Conservation (phyloP, 371 early-diverging fungal species). For the Lichtheimia ornata region DNA sequence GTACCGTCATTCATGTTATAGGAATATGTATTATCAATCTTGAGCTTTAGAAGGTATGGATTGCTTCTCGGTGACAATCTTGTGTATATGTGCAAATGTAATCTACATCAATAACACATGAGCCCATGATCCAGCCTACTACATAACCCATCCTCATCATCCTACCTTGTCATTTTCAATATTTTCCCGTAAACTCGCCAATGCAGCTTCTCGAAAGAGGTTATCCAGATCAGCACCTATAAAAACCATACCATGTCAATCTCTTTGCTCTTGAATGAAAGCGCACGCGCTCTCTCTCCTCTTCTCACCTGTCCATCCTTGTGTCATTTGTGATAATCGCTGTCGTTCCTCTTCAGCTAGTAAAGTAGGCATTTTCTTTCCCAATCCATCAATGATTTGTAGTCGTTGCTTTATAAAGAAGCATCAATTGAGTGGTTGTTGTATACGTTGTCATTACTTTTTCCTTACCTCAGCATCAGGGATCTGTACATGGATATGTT, state of each 20-base stretch:
- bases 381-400: constrained; percentile 58
- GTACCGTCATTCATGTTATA: no score
- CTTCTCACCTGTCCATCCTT: constrained; percentile 54
- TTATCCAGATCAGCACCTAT: constrained; percentile 63
- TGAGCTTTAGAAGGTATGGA: not conserved
- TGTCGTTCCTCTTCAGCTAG: constrained; percentile 34
- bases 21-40: no score
- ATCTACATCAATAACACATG: not conserved
- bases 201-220: constrained; percentile 63
- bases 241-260: not conserved
- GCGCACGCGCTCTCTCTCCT: not conserved
- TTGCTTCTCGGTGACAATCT: not conserved
- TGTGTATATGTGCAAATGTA: not conserved
- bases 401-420: constrained; percentile 48
- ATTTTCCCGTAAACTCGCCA: constrained; percentile 59
- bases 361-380: constrained; percentile 57
- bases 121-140: no score
- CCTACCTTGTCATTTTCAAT: constrained; percentile 25
- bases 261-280: not conserved
- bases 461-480: not conserved
- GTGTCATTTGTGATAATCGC: constrained; percentile 32
- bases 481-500: constrained; percentile 90
- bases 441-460: not conserved
- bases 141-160: not conserved
- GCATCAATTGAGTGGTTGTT: not conserved